phyloP scores from a whole-genome alignment of 768 basidiomycete genomes.

The Tremella yokohamensis region DNA sequence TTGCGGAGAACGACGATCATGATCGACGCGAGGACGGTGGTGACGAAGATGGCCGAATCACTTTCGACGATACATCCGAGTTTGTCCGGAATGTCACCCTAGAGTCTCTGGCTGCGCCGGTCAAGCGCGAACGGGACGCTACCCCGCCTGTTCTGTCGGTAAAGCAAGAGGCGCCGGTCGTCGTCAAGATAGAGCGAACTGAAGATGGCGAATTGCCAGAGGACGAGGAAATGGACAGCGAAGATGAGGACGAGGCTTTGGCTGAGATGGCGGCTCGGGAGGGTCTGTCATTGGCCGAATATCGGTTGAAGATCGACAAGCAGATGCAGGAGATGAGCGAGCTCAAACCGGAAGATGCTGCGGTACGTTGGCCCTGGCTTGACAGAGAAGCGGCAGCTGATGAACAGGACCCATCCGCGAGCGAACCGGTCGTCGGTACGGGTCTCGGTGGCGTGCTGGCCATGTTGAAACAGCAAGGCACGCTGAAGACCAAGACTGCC shows the following conservation, averaged over 20 bases:
- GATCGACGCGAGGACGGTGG: conserved; percentile 51
- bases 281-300: conserved; percentile 49
- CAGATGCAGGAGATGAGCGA: conserved; percentile 76
- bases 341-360: conserved; percentile 59
- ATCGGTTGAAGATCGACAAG: conserved; percentile 56
- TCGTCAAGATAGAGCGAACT: conserved; percentile 54
- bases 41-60: conserved; percentile 58
- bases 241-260: conserved; percentile 68
- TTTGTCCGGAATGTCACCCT: conserved; percentile 68
- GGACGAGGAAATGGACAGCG: conserved; percentile 75
- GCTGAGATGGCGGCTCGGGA: conserved; percentile 51
- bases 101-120: conserved; percentile 34
- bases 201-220: conserved; percentile 64
- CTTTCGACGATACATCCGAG: conserved; percentile 94
- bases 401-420: conserved; percentile 34
- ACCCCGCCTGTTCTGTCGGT: conserved; percentile 25
- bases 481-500: conserved; percentile 63
- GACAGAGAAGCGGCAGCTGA: conserved; percentile 5
- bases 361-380: conserved; percentile 11
- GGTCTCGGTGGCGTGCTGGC: conserved; percentile 87
- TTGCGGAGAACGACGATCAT: conserved; percentile 52
- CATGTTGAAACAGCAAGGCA: conserved; percentile 87
- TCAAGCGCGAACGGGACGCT: conserved; percentile 54
- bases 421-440: conserved; percentile 72
- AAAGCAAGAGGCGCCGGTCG: conserved; percentile 27